Evolutionary conservation across 2,329 filamentous ascomycete genomes (phyloP).

Genomic region (Hypoxylon sp.): DNA sequence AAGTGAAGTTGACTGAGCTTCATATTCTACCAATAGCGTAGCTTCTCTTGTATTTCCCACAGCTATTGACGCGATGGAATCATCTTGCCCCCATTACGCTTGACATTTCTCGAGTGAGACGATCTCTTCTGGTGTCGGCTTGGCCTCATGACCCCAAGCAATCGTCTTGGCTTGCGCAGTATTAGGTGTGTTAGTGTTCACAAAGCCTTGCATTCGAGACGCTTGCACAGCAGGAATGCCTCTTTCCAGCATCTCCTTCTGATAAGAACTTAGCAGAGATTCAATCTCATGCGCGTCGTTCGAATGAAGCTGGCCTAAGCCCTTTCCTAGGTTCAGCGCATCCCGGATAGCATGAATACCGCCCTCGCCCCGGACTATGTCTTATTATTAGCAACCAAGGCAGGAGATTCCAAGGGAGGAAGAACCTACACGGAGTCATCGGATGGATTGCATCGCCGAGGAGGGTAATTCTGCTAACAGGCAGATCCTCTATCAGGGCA

Average conservation of each 20-base stretch:
- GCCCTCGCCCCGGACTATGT: slow-evolving; percentile 38
- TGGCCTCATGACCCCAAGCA: slow-evolving; percentile 18
- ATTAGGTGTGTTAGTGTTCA: slow-evolving; percentile 4
- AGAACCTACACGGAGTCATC: slow-evolving; percentile 35
- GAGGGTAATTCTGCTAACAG: slow-evolving; percentile 27
- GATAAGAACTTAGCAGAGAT: slow-evolving; percentile 33
- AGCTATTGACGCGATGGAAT: background rate
- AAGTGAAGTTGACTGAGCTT: background rate
- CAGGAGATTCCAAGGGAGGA: background rate
- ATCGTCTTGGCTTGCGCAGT: background rate
- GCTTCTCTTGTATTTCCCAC: background rate
- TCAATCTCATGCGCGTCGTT: slow-evolving; percentile 16
- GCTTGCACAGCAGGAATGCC: slow-evolving; percentile 36
- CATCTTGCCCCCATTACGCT: background rate
- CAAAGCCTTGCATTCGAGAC: slow-evolving; percentile 26
- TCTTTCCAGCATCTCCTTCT: slow-evolving; percentile 41
- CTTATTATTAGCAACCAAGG: background rate
- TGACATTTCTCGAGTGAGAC: slow-evolving; percentile 16
- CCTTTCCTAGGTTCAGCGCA: slow-evolving; percentile 52
- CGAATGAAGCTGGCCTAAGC: slow-evolving; percentile 30
- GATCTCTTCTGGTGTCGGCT: slow-evolving; percentile 16
- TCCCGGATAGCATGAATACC: slow-evolving; percentile 51
- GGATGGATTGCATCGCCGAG: slow-evolving; percentile 36
- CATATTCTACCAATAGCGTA: background rate
- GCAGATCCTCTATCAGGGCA: slow-evolving; percentile 22